Evolutionary conservation across 2,329 filamentous ascomycete species (phyloP).

Genomic region (Aspergillus sergii): DNA sequence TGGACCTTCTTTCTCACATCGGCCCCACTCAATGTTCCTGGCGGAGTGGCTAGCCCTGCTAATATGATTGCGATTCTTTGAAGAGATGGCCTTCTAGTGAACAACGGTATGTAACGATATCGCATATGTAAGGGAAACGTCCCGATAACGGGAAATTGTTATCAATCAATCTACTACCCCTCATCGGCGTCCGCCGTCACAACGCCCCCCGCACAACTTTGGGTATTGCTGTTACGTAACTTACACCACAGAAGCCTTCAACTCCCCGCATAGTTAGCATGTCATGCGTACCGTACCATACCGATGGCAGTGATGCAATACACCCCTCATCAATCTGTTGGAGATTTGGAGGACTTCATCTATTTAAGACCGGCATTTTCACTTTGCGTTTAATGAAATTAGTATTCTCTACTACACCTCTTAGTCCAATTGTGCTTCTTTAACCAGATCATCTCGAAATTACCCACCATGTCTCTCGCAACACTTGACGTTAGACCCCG

Average conservation of each 20-base stretch:
- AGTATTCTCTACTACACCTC: not conserved
- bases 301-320: not conserved
- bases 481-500: conserved; percentile 44
- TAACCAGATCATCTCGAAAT: not conserved
- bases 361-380: conserved; percentile 16
- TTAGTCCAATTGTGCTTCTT: not conserved
- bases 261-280: not conserved
- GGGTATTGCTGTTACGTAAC: not conserved
- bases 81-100: too few species aligned
- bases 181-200: not conserved
- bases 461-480: conserved; percentile 43
- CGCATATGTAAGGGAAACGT: not conserved
- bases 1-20: too few species aligned
- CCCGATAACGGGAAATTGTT: not conserved
- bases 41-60: too few species aligned
- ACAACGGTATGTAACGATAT: not conserved
- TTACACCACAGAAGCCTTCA: not conserved
- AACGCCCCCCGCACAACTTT: not conserved
- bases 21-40: too few species aligned
- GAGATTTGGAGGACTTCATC: conserved; percentile 17
- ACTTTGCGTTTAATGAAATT: too few species aligned
- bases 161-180: not conserved
- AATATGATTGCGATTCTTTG: too few species aligned
- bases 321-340: conserved; percentile 10
- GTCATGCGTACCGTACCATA: not conserved